These are phyloP conservation scores for Selaginella tamariscina DNA, from an alignment of 75 land plant species.

Conservation along the genomic window DNA sequence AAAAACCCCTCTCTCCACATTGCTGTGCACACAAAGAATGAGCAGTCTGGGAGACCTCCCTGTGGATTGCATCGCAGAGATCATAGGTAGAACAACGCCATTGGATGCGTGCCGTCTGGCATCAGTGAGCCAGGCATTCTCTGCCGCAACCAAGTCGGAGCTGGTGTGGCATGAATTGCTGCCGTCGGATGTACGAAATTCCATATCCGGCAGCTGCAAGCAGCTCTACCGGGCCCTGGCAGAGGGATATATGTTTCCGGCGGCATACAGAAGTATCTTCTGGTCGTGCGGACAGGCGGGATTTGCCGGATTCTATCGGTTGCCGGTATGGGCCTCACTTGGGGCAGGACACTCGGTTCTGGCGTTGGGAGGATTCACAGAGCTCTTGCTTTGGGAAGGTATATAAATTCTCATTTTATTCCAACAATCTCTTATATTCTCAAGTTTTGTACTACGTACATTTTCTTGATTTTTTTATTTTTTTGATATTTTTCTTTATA, in stretches of 20 bases:
- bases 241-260: conserved; percentile 12
- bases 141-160: conserved; percentile 17
- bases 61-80: conserved; percentile 19
- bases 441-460: not conserved
- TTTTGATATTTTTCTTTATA: too few species aligned
- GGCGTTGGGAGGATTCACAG: conserved; percentile 24
- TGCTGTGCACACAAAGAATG: too few species aligned
- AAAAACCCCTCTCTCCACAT: too few species aligned
- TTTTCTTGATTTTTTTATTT: not conserved
- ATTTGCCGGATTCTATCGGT: conserved; percentile 26
- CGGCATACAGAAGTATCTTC: conserved; percentile 19
- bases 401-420: not conserved
- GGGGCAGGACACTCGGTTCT: conserved; percentile 25
- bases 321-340: conserved; percentile 22
- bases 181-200: conserved; percentile 17
- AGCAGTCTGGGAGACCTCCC: conserved; percentile 20
- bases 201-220: not conserved
- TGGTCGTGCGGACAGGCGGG: conserved; percentile 21
- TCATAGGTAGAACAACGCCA: conserved; percentile 21
- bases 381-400: conserved; percentile 29
- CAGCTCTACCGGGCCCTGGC: conserved; percentile 11
- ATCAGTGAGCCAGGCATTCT: conserved; percentile 20
- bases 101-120: conserved; percentile 20
- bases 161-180: conserved; percentile 21
- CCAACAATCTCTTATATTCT: not conserved